These are phyloP conservation scores for Fusarium agapanthi DNA, from an alignment of 2,329 filamentous ascomycete species.

Conservation along the genomic window DNA sequence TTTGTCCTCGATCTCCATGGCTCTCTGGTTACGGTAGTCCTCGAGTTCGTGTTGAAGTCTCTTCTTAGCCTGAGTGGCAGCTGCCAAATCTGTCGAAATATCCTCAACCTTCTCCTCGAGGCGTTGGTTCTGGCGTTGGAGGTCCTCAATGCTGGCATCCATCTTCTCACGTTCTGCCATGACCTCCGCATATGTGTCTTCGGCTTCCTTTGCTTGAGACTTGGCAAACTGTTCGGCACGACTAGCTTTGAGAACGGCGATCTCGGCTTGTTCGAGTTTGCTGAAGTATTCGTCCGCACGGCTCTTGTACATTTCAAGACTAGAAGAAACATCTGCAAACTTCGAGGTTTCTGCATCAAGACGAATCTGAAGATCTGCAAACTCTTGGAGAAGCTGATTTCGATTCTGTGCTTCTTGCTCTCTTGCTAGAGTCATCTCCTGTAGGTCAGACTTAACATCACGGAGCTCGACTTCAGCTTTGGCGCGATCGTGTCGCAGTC, in stretches of 20 bases:
- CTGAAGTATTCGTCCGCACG: conserved; percentile 96
- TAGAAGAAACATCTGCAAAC: conserved; percentile 83
- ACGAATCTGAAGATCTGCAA: conserved; percentile 90
- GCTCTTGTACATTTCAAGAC: conserved; percentile 87
- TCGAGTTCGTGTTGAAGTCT: conserved; percentile 96
- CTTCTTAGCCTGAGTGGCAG: conserved; percentile 88
- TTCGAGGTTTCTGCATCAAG: conserved; percentile 90
- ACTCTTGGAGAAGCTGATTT: conserved; percentile 88
- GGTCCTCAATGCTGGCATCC: conserved; percentile 85
- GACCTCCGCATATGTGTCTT: conserved; percentile 88
- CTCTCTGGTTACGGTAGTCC: conserved; percentile 93
- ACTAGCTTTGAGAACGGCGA: conserved; percentile 89
- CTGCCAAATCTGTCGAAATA: conserved; percentile 86
- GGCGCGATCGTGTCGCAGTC: conserved; percentile 82
- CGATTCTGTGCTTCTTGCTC: conserved; percentile 91
- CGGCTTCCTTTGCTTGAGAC: conserved; percentile 86
- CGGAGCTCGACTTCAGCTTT: conserved; percentile 86
- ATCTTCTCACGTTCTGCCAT: conserved; percentile 93
- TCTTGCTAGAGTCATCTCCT: conserved; percentile 78
- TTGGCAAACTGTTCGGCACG: conserved; percentile 95
- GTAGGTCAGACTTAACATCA: conserved; percentile 82
- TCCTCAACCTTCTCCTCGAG: conserved; percentile 94
- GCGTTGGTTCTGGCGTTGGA: conserved; percentile 88
- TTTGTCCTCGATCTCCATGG: conserved; percentile 96
- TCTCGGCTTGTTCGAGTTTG: conserved; percentile 96